These are phyloP conservation scores for Xylaria venustula DNA, from an alignment of 495 filamentous ascomycete genomes.

Conservation along the genomic window DNA sequence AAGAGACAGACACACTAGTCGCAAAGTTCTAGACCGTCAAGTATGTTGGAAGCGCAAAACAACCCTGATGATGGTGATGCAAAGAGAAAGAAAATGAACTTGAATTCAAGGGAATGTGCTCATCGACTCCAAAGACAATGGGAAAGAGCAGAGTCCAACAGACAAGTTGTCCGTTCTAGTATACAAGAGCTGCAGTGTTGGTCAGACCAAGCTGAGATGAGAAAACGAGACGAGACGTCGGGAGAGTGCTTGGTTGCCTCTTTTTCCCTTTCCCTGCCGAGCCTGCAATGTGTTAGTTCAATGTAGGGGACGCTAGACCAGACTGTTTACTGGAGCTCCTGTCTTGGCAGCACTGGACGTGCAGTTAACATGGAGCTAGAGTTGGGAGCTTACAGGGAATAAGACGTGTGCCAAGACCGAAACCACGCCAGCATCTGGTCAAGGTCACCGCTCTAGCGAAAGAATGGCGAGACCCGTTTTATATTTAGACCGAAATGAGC, in stretches of 20 bases:
- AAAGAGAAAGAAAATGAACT: background rate
- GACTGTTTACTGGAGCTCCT: background rate
- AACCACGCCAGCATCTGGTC: background rate
- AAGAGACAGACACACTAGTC: background rate
- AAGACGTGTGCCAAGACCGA: slow-evolving; percentile 12
- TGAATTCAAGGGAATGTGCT: background rate
- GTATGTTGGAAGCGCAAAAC: background rate
- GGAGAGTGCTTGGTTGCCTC: slow-evolving; percentile 1
- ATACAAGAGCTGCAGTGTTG: no score
- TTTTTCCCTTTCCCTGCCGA: background rate
- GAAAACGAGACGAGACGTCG: no score
- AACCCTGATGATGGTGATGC: no score
- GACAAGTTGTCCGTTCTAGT: no score
- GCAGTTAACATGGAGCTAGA: slow-evolving; percentile 1
- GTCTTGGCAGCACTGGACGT: background rate
- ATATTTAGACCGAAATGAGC: slow-evolving; percentile 7
- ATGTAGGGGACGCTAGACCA: no score
- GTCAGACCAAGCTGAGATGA: no score
- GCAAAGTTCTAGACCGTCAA: no score
- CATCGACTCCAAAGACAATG: background rate
- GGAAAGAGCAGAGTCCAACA: background rate
- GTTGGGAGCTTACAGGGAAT: slow-evolving; percentile 13
- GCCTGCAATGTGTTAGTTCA: no score
- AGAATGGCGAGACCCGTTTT: background rate
- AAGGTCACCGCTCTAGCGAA: background rate